Evolutionary conservation across 2,329 filamentous ascomycete species (phyloP), one percentile per base, ranked within the genome.

Genomic region (Hypoxylon sp.): DNA sequence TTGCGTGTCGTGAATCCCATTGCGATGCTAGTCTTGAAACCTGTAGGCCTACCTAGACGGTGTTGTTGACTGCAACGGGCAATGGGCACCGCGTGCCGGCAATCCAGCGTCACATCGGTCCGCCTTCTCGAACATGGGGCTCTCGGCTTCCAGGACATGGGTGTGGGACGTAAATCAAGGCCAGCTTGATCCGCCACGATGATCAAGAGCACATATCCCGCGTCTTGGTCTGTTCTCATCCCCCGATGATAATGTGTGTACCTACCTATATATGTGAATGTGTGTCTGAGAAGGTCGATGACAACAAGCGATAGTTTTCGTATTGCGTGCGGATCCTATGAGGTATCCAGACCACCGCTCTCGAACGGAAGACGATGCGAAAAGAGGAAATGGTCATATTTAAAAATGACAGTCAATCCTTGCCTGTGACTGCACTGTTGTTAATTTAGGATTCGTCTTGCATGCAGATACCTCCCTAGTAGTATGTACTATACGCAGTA

Each of bases 81-180:
- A 61, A 56, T 58, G 46, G 42, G 31, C 13, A 35, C 51, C 61
- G 56, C 55, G 13, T 42, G 49, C 50, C 48, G 67, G 61, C 42
- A 55, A 40, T 42, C 14, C 48, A 64, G 54, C 25, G 68, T 70
- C 44, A 65, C 68, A 68, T 68, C 61, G 64, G 20, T 42, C 33
- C 1, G 40, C 33, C 35, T 55, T 66, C 67, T 69, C 55, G 67
- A 69, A 59, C 67, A 67, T 57, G 57, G 50, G 53, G 37, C n/a
- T 55, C 35, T 42, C 46, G 25, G 64, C 48, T 59, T 62, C 30
- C 40, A 50, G 40, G 54, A 59, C 20, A 22, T 50, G 35, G 57
- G 35, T 27, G 22, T 48, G 57, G 22, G 27, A 35, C 44, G 37
- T 27, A 59, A 53, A 51, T 49, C 51, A 35, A 53, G 22, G 31